A percentile compares a stretch with the other conserved stretches of the same genome.
phyloP scores from a whole-genome alignment of 441 rosid species.

The Kokia cookei region DNA sequence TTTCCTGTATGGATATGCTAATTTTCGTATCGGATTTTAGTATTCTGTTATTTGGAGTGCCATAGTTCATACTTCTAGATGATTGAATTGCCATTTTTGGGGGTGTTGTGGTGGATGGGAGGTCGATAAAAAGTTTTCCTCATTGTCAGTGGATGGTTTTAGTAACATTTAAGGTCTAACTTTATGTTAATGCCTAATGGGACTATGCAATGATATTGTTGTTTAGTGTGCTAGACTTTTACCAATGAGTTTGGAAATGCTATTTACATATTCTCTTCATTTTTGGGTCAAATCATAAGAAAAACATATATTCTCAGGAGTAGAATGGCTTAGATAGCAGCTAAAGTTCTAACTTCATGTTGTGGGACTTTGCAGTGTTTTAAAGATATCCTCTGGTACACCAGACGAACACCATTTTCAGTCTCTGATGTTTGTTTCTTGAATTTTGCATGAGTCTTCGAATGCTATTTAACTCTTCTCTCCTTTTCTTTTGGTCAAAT shows the following conservation, averaged over 20 bases:
- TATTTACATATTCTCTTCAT: neutral
- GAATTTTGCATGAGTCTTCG: neutral
- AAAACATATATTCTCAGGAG: neutral
- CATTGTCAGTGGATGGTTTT: neutral
- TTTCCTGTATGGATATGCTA: neutral
- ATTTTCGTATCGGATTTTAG: neutral
- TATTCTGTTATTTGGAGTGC: neutral
- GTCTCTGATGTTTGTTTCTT: neutral
- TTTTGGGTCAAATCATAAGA: neutral
- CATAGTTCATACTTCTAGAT: neutral
- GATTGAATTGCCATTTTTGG: neutral
- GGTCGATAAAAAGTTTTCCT: neutral
- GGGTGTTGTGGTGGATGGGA: neutral
- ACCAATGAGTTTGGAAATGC: neutral
- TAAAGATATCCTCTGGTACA: neutral
- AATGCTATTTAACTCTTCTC: neutral
- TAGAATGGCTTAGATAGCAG: neutral
- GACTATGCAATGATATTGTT: neutral
- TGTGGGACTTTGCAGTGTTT: neutral
- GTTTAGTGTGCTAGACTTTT: neutral
- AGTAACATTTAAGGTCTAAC: neutral
- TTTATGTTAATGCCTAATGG: neutral
- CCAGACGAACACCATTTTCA: neutral
- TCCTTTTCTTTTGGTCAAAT: constrained; percentile 4
- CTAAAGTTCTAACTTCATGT: neutral